Percentiles rank a stretch among this genome's conserved stretches.
phyloP scores from a whole-genome alignment of 176 grass and related monocot genomes.

The Chrysopogon serrulatus region DNA sequence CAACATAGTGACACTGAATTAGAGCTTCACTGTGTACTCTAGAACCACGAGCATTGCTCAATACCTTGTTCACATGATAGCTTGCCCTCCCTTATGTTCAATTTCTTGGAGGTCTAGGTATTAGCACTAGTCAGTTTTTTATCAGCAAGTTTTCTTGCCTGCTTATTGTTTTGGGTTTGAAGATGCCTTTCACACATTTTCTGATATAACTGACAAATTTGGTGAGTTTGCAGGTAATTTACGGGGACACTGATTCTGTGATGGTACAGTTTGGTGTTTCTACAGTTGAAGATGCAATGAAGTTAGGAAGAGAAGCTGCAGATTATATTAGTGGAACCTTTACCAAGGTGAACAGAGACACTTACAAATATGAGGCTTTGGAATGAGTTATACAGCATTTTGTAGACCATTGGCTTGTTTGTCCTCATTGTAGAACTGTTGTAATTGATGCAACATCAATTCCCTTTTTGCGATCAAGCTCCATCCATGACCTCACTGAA shows the following conservation, averaged over 20 bases:
- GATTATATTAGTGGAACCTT: slow-evolving; percentile 90
- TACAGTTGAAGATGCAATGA: slow-evolving; percentile 79
- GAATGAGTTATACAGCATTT: background rate
- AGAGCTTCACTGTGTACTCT: background rate
- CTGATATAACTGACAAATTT: background rate
- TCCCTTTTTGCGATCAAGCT: background rate
- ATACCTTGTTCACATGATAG: background rate
- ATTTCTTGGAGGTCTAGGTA: background rate
- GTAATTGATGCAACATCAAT: background rate
- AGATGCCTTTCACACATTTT: slow-evolving; percentile 1
- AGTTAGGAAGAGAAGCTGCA: slow-evolving; percentile 96
- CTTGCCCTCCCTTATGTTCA: background rate
- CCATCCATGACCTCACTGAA: background rate
- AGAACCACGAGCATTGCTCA: background rate
- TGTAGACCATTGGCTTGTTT: background rate
- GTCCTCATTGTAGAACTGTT: background rate
- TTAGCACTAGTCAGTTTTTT: background rate
- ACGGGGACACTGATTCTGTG: slow-evolving; percentile 97
- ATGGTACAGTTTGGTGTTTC: slow-evolving; percentile 98
- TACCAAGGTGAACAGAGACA: slow-evolving; percentile 64
- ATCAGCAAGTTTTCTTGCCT: background rate
- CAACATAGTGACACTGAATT: background rate
- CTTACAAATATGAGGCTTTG: background rate
- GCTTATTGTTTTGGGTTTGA: background rate
- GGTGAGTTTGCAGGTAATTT: slow-evolving; percentile 67